Base-by-base conservation (phyloP, 805 yeast genomes). In the Metschnikowia baotianmanensis region DNA sequence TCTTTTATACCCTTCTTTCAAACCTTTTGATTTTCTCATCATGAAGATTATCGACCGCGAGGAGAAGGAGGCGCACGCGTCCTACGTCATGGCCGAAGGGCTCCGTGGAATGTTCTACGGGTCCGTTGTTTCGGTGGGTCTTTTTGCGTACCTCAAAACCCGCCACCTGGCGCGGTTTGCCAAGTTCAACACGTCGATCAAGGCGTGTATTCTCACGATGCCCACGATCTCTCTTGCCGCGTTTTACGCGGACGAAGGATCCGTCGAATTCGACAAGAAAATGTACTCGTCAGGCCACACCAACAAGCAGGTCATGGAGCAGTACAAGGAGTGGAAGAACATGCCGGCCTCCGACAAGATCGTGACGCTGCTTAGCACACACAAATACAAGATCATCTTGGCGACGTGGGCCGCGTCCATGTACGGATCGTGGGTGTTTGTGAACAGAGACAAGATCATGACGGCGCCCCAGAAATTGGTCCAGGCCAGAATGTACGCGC, bases 181-280 rank as follows among this genome's bases (percentile, higher is more conserved):
- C 12, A 49, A 55, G n/a, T 63, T 69, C 53, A 69, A 57, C 48
- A 47, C 74, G 11, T 56, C 65, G 31, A 59, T 69, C 42, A 69
- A 66, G 50, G 55, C 75, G 11, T 59, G 66, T 46, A 52, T 68
- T 32, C 35, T 67, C 26, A 55, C 60, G 18, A 61, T 68, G 63
- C 75, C 75, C 24, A 66, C 74, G 7, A 55, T 68, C 36, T 55
- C 65, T 2, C 38, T 58, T 29, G 58, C 56, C 10, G 72, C 72
- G 0, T 67, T 69, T 42, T 69, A 55, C 55, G 74, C 73, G 11
- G 75, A 69, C 45, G 68, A 65, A 43, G 75, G 75, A 12, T 67
- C 72, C 17, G 60, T 67, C 45, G 73, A 67, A 42, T 69, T 68
- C 42, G 74, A 69, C 47, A 55, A 62, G 36, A 52, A 56, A 34